Conservation (phyloP, 2,329 filamentous ascomycete species). For the Alternaria ethzedia region DNA sequence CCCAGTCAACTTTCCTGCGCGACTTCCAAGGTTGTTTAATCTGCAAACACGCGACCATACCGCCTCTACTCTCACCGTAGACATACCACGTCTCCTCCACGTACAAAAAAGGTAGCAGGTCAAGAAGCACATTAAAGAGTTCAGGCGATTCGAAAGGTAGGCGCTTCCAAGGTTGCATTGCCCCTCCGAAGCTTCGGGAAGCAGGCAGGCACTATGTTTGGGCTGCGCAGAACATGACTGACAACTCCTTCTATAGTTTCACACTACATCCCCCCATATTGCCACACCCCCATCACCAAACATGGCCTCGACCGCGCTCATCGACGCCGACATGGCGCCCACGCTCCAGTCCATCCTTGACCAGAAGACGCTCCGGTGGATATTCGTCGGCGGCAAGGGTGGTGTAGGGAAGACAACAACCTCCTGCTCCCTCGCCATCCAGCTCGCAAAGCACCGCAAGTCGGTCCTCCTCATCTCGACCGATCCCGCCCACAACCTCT, state of each 20-base stretch:
- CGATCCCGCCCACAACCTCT: constrained; percentile 96
- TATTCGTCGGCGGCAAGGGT: constrained; percentile 98
- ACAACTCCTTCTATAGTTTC: not conserved
- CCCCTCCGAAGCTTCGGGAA: constrained; percentile 24
- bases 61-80: not conserved
- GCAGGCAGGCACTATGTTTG: constrained; percentile 1
- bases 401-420: constrained; percentile 99
- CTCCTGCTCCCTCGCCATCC: constrained; percentile 96
- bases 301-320: constrained; percentile 48
- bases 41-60: not conserved
- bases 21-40: not conserved
- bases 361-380: constrained; percentile 95
- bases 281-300: not conserved
- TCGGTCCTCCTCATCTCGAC: constrained; percentile 98
- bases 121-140: no score
- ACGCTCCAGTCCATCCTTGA: constrained; percentile 93
- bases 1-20: constrained; percentile 8
- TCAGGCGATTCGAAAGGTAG: not conserved
- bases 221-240: not conserved
- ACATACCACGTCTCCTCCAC: no score
- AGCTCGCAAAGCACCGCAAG: constrained; percentile 92
- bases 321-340: constrained; percentile 79
- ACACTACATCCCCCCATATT: not conserved
- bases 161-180: not conserved
- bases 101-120: not conserved